phyloP scores from a whole-genome alignment of 345 rosid genomes.

The Eucalyptus sideroxylon region DNA sequence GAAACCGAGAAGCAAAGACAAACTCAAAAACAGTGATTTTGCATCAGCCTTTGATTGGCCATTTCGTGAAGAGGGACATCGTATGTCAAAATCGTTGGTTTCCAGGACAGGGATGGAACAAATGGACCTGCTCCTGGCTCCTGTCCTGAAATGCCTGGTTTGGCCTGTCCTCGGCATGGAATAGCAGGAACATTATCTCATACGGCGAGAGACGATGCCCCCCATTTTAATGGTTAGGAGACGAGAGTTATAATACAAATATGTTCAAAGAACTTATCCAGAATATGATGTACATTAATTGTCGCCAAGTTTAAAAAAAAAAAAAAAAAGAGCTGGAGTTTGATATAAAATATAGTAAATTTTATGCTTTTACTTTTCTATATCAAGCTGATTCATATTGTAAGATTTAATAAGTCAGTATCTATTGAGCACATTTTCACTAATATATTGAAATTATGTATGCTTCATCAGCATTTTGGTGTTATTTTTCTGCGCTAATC shows the following conservation, averaged over 20 bases:
- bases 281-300: background rate
- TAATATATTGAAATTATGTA: background rate
- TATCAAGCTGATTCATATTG: background rate
- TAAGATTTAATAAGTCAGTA: background rate
- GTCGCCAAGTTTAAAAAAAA: background rate
- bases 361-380: background rate
- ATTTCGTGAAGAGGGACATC: background rate
- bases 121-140: background rate
- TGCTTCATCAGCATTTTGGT: background rate
- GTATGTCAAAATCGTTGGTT: background rate
- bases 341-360: background rate
- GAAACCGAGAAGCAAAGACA: background rate
- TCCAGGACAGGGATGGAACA: background rate
- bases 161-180: background rate
- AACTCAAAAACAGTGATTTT: background rate
- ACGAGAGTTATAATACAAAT: background rate
- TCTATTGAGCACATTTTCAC: background rate
- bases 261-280: background rate
- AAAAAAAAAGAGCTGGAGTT: background rate
- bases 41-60: background rate
- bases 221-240: background rate
- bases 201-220: background rate
- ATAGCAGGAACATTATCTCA: background rate
- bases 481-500: background rate
- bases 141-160: background rate